Evolutionary conservation across 306 rosid genomes (phyloP).

Genomic region (Dalbergia cultrata): DNA sequence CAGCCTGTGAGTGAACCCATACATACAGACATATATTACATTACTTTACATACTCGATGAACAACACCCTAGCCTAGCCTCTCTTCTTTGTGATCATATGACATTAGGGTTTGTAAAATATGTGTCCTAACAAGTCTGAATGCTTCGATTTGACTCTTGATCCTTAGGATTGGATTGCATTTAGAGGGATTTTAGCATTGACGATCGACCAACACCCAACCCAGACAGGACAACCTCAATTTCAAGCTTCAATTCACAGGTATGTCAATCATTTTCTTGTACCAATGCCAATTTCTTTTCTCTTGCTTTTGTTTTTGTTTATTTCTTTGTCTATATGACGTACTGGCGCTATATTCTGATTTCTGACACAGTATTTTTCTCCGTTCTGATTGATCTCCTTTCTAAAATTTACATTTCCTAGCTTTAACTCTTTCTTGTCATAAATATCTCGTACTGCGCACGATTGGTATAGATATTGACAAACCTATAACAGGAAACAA

Average conservation of each 20-base stretch:
- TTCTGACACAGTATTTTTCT: not conserved
- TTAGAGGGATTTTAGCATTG: constrained; percentile 10
- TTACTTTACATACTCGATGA: not conserved
- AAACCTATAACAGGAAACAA: not conserved
- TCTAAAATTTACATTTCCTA: not conserved
- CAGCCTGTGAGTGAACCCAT: not conserved
- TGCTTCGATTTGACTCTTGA: not conserved
- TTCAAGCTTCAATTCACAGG: constrained; percentile 13
- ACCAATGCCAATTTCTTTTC: not conserved
- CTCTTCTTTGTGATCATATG: not conserved
- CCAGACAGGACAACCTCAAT: not conserved
- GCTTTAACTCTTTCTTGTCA: not conserved
- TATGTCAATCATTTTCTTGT: not conserved
- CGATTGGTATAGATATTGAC: not conserved
- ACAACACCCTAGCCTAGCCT: not conserved
- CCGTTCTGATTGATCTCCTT: not conserved
- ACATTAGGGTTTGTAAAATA: constrained; percentile 16
- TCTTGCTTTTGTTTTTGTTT: not conserved
- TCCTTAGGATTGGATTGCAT: constrained; percentile 15
- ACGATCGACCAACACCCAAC: not conserved
- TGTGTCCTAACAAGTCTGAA: not conserved
- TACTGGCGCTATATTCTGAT: constrained; percentile 3
- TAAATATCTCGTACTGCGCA: not conserved
- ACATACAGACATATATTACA: not conserved
- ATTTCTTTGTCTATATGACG: not conserved